Evolutionary conservation across 2,329 filamentous ascomycete species (phyloP), one percentile per base, ranked within the genome.

Genomic region (Aspergillus pseudoglaucus): DNA sequence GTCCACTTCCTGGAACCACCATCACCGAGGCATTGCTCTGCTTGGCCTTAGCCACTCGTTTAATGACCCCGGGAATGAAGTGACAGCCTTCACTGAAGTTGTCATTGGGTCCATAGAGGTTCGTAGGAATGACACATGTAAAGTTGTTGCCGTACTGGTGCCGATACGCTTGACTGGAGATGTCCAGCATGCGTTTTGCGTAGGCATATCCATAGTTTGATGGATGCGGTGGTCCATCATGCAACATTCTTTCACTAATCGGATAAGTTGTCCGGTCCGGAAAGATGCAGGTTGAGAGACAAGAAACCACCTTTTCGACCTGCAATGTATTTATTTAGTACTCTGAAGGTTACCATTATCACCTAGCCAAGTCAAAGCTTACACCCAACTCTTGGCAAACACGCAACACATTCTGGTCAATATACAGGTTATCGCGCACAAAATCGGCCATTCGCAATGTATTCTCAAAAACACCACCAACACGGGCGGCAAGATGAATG

Each of bases 31-130:
- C 17, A 8, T 23, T 41, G 12, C 18, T 23, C 20, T 41, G 17
- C 38, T 41, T 41, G 38, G 38, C 38, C 38, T 41, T 9, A 20
- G 38, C 12, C 17, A 41, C 38, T 20, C 38, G 38, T 20, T 41
- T 41, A 41, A 41, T 41, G 38, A 41, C 2, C 17, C 38, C 38
- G 17, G 38, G 38, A 41, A 41, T 41, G 38, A 41, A 41, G 17
- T 41, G 38, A 6, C 38, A 41, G 38, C 38, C 38, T 41, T 41
- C 38, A 23, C 18, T 41, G 17, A 41, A 41, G 38, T 41, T 41
- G 38, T 41, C 38, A 41, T 41, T 41, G 17, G 38, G 38, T 41
- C 38, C 38, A 9, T 41, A 41, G 38, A 41, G 38, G 38, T 41
- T 41, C 17, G 38, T 41, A 41, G 38, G 38, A 3, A 41, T 41